Percentiles rank a stretch among this genome's conserved stretches.
phyloP scores from a whole-genome alignment of 768 basidiomycete species.

The Nevesoporus exiguus region DNA sequence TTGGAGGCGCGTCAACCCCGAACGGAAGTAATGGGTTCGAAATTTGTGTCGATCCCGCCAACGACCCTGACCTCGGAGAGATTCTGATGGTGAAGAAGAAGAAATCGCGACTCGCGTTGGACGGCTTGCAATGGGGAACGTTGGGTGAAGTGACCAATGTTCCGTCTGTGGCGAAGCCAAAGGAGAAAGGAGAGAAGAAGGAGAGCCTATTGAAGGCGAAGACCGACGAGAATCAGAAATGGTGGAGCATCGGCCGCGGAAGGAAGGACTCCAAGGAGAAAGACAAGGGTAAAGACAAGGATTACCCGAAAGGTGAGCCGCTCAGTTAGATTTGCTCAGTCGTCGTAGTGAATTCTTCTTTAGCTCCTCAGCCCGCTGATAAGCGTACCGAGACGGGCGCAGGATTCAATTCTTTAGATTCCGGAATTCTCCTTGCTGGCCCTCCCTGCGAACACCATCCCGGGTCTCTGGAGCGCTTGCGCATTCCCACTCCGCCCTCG shows the following conservation, averaged over 20 bases:
- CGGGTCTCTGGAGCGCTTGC: constrained; percentile 10
- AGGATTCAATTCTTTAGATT: constrained; percentile 65
- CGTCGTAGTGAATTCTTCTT: constrained; percentile 1
- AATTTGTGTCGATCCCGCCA: constrained; percentile 63
- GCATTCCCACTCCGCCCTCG: constrained; percentile 25
- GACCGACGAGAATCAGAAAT: constrained; percentile 54
- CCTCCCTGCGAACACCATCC: constrained; percentile 16
- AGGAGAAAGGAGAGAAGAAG: constrained; percentile 39
- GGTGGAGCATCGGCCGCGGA: constrained; percentile 81
- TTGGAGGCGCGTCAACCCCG: constrained; percentile 29
- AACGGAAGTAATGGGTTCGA: constrained; percentile 55
- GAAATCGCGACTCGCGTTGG: constrained; percentile 58
- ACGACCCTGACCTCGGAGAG: constrained; percentile 65
- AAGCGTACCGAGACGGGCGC: constrained; percentile 35
- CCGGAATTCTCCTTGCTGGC: constrained; percentile 35
- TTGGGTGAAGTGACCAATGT: constrained; percentile 62
- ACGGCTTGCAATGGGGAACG: constrained; percentile 55
- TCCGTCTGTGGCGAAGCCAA: constrained; percentile 25
- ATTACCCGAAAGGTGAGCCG: constrained; percentile 34
- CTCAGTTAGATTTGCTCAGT: neutral
- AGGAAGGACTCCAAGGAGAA: constrained; percentile 72
- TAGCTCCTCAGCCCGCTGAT: constrained; percentile 47
- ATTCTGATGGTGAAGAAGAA: constrained; percentile 76
- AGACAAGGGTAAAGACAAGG: constrained; percentile 37
- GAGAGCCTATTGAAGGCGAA: constrained; percentile 36